These are phyloP conservation scores for Albophoma yamanashiensis DNA, from an alignment of 2,329 filamentous ascomycete genomes.

Conservation along the genomic window DNA sequence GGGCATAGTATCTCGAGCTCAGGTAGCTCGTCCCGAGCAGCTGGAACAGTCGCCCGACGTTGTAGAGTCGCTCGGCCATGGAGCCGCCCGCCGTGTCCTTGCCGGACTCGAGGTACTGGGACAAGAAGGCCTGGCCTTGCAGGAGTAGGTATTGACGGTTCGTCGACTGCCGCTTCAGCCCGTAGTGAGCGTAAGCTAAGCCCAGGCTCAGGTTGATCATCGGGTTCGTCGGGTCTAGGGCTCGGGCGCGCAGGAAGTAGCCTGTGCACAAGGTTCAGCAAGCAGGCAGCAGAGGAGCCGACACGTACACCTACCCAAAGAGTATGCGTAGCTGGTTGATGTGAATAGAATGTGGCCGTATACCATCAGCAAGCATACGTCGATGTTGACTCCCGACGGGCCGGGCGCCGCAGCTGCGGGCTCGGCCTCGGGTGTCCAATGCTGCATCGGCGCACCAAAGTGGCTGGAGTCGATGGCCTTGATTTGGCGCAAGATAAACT, in stretches of 20 bases:
- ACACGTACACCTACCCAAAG: slow-evolving; percentile 48
- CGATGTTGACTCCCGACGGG: slow-evolving; percentile 34
- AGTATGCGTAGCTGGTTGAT: slow-evolving; percentile 72
- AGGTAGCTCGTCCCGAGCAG: slow-evolving; percentile 32
- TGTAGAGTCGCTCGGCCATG: slow-evolving; percentile 25
- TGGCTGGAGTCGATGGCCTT: slow-evolving; percentile 70
- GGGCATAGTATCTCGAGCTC: slow-evolving; percentile 59
- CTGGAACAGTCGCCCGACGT: slow-evolving; percentile 26
- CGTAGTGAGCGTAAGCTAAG: slow-evolving; percentile 77
- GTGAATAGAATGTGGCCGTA: slow-evolving; percentile 86
- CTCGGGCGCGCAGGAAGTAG: slow-evolving; percentile 73
- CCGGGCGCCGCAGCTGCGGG: not conserved
- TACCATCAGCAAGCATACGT: slow-evolving; percentile 72
- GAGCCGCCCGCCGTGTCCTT: slow-evolving; percentile 2
- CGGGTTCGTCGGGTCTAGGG: slow-evolving; percentile 65
- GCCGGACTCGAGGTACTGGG: slow-evolving; percentile 16
- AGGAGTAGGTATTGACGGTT: slow-evolving; percentile 82
- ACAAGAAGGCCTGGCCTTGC: slow-evolving; percentile 75
- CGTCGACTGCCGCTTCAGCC: slow-evolving; percentile 78
- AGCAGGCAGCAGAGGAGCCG: not conserved
- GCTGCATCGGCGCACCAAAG: slow-evolving; percentile 22
- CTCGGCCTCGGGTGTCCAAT: slow-evolving; percentile 12
- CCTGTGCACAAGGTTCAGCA: slow-evolving; percentile 27
- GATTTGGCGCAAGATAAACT: slow-evolving; percentile 84
- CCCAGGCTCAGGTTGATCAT: slow-evolving; percentile 74